Evolutionary conservation across 805 yeast species (phyloP), one percentile per base, ranked within the genome.

Genomic region (Vanderwaltozyma yarrowii): DNA sequence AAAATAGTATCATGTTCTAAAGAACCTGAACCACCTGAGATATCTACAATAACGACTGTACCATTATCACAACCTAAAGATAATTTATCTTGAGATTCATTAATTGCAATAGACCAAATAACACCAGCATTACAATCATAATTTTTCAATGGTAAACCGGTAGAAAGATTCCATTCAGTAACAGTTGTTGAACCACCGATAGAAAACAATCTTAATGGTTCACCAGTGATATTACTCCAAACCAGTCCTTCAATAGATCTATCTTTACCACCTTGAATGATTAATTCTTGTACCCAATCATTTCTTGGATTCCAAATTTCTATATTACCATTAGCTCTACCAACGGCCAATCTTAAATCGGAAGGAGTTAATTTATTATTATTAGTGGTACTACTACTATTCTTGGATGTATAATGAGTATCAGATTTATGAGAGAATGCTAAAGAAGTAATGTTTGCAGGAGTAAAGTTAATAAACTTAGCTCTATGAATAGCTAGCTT

Each of bases 31-130:
- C 95, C 96, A 12, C 92, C 95, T 7, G 84, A 67, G n/a, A 88
- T 76, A 52, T 86, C 86, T 14, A 87, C 68, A 4, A 92, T 59
- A 2, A 83, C 94, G 9, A 89, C 87, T 6, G 85, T 69, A 18
- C 98, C 98, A 54, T 88, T 94, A 49, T 92, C 98, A 60, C 97
- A 89, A 3, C 97, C 98, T 1, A 84, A 83, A 1, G 95, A 85
- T 26, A 92, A 64, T 49, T 70, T 75, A 42, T 70, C 62, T 33
- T 79, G 82, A 17, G 71, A 63, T 18, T 71, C 69, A 45, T 77
- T 78, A 17, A 77, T 74, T 4, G 81, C 77, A 33, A 88, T 61
- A 7, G 94, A 83, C 98, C 98, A 92, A 39, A 87, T 81, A 14
- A 86, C 78, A 26, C 97, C 96, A 3, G 95, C 83, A 56, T 87